Conservation (phyloP, 1,284 basidiomycete species). For the Neotropicomus parvogracilis region DNA sequence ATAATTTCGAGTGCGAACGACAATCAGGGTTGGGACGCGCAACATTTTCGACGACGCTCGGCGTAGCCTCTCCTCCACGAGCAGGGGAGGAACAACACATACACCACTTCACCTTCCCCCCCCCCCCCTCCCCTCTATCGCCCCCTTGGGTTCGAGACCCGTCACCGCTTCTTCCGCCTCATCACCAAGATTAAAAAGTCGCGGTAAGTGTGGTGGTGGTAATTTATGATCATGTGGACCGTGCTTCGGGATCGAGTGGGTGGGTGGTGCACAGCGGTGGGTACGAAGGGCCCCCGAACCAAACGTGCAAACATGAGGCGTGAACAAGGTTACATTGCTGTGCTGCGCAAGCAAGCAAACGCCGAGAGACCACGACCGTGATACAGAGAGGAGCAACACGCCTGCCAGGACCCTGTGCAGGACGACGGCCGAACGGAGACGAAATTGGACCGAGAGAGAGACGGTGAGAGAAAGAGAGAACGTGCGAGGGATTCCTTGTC, state of each 20-base stretch:
- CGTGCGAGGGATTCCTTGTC: not conserved
- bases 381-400: not conserved
- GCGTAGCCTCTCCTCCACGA: slow-evolving; percentile 1
- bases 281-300: not conserved
- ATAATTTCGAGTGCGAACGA: slow-evolving; percentile 1
- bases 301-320: slow-evolving; percentile 19
- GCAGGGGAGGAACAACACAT: not conserved
- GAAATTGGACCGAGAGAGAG: slow-evolving; percentile 3
- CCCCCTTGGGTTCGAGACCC: slow-evolving; percentile 10
- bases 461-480: too few relatives aligned
- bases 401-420: slow-evolving; percentile 3
- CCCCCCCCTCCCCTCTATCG: slow-evolving; percentile 1
- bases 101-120: slow-evolving; percentile 3
- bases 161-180: slow-evolving; percentile 4
- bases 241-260: slow-evolving; percentile 17
- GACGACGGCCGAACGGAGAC: slow-evolving; percentile 1
- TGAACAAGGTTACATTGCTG: slow-evolving; percentile 7
- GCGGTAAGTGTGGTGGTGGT: slow-evolving; percentile 14
- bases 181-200: slow-evolving; percentile 23
- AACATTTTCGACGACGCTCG: not conserved
- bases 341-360: not conserved
- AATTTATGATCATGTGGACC: slow-evolving; percentile 9
- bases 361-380: slow-evolving; percentile 1
- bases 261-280: slow-evolving; percentile 8
- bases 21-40: slow-evolving; percentile 16